Conservation (phyloP, 1,284 basidiomycete species). For the Cutaneotrichosporon sp. region DNA sequence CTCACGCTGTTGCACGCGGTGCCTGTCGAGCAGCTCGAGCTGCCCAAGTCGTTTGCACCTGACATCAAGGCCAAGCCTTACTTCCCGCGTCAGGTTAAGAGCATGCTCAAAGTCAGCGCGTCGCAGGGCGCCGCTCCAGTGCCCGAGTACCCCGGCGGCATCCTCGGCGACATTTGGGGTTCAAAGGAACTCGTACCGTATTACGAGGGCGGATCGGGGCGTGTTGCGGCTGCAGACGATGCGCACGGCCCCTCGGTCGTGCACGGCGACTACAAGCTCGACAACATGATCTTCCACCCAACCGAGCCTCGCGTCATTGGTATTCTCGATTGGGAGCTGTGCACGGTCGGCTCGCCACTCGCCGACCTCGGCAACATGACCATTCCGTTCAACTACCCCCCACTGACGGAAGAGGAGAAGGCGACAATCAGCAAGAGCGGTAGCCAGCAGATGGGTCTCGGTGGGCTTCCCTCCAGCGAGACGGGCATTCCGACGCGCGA, state of each 20-base stretch:
- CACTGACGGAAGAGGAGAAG: constrained; percentile 1
- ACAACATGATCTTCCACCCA: constrained; percentile 91
- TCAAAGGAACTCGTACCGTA: constrained; percentile 72
- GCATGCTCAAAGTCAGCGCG: constrained; percentile 72
- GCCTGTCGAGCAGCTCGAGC: constrained; percentile 65
- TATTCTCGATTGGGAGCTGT: constrained; percentile 94
- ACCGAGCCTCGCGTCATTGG: constrained; percentile 89
- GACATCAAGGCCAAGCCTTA: constrained; percentile 61
- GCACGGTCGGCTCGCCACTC: constrained; percentile 82
- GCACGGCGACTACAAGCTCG: constrained; percentile 95
- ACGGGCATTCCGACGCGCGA: constrained; percentile 66
- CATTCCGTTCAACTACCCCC: constrained; percentile 18
- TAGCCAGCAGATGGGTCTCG: constrained; percentile 56
- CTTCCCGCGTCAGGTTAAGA: constrained; percentile 89
- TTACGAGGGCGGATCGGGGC: constrained; percentile 61
- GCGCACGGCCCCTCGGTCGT: constrained; percentile 64
- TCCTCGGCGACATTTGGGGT: constrained; percentile 55
- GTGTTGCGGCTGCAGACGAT: constrained; percentile 71
- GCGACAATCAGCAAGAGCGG: background rate
- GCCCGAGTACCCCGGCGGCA: constrained; percentile 46
- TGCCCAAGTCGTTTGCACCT: constrained; percentile 72
- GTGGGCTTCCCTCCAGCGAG: constrained; percentile 59
- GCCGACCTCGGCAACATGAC: constrained; percentile 82
- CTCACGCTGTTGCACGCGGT: constrained; percentile 74
- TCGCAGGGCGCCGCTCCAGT: constrained; percentile 69